Evolutionary conservation across 768 basidiomycete genomes (phyloP).

Genomic region (Gloeopeniophorella convolvens): DNA sequence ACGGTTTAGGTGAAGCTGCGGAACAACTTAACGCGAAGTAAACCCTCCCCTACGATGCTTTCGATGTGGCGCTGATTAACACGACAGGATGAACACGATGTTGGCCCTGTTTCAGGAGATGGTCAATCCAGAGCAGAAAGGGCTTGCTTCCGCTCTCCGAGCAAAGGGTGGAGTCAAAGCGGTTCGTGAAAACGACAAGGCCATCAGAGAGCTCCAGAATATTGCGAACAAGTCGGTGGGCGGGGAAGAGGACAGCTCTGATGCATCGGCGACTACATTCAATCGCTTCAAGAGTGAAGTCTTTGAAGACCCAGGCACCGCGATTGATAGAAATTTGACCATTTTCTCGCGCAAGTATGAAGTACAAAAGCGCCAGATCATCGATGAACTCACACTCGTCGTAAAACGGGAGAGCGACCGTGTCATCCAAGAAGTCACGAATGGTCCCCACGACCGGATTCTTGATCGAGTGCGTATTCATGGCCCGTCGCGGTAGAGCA

Average conservation of each 20-base stretch:
- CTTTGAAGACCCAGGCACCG: conserved; percentile 20
- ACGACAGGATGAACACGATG: conserved; percentile 18
- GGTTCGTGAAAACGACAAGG: conserved; percentile 19
- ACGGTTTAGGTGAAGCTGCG: not conserved
- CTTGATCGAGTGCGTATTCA: conserved; percentile 1
- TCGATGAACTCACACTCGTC: conserved; percentile 17
- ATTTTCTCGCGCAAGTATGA: conserved; percentile 23
- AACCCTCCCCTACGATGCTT: not conserved
- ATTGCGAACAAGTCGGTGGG: conserved; percentile 5
- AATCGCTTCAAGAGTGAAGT: conserved; percentile 19
- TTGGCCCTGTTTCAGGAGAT: conserved; percentile 14
- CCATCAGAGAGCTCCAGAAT: conserved; percentile 20
- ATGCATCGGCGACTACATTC: not conserved
- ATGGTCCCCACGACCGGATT: conserved; percentile 25
- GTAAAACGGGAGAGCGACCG: conserved; percentile 19
- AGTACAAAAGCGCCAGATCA: conserved; percentile 15
- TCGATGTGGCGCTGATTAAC: not conserved
- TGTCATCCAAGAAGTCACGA: conserved; percentile 16
- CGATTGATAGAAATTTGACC: conserved; percentile 19
- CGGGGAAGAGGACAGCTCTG: not conserved
- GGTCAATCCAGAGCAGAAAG: conserved; percentile 17
- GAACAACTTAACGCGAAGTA: conserved; percentile 20
- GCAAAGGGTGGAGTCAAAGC: conserved; percentile 19
- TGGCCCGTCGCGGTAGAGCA: not conserved
- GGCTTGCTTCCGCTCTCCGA: conserved; percentile 5